These are phyloP conservation scores for Cymbopogon flexuosus DNA, from an alignment of 202 grass and related monocot species.

Conservation along the genomic window DNA sequence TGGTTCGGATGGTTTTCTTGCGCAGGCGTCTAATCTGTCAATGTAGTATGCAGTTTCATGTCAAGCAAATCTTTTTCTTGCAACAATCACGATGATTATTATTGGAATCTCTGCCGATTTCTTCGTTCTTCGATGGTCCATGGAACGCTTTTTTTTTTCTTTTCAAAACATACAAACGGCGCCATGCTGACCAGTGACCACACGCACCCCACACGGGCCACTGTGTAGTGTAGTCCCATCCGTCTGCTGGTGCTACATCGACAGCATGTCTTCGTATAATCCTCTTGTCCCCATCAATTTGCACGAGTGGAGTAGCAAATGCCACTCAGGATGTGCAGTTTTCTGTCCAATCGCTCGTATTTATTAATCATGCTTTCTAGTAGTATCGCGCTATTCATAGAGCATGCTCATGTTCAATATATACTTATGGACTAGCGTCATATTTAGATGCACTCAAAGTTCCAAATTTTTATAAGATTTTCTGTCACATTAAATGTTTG, in stretches of 20 bases:
- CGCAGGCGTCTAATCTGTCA: neutral
- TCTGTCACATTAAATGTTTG: too few relatives aligned
- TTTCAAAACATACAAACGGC: neutral
- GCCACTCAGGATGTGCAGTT: neutral
- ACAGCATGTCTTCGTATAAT: slow-evolving; percentile 20
- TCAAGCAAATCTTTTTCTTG: neutral
- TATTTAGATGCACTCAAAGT: too few relatives aligned
- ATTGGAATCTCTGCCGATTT: neutral
- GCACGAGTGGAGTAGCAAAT: slow-evolving; percentile 38
- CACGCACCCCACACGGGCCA: neutral
- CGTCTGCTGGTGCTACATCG: slow-evolving; percentile 16
- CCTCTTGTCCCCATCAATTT: slow-evolving; percentile 25
- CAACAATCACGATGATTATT: neutral
- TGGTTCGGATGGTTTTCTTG: neutral
- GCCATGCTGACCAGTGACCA: neutral
- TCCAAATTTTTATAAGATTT: too few relatives aligned
- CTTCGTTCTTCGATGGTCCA: slow-evolving; percentile 13
- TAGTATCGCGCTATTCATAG: neutral
- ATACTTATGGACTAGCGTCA: too few relatives aligned
- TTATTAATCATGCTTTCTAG: neutral
- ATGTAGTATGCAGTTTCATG: neutral
- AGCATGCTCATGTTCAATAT: neutral
- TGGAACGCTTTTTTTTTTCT: neutral
- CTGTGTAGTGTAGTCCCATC: slow-evolving; percentile 11
- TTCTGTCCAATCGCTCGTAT: slow-evolving; percentile 2